Evolutionary conservation across 768 basidiomycete species (phyloP).

Genomic region (Xerocomellus dryophilus): DNA sequence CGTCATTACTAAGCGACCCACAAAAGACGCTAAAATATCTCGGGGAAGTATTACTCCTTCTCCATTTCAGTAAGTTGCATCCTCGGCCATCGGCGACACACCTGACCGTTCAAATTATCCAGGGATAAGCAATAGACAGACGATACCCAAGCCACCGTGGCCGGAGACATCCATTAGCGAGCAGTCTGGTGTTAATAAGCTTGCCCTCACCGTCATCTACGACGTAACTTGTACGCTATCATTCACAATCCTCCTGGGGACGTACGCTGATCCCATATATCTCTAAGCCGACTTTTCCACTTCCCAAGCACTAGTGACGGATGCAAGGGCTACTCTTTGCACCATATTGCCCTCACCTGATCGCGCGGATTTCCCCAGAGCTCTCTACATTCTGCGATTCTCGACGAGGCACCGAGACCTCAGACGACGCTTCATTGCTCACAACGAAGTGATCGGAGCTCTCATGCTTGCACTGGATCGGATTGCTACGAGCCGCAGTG

Average conservation of each 20-base stretch:
- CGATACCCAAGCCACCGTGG: background rate
- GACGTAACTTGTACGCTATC: background rate
- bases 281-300: background rate
- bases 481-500: too few species aligned
- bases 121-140: background rate
- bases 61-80: background rate
- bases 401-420: background rate
- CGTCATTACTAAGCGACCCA: background rate
- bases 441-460: background rate
- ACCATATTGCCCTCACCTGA: background rate
- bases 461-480: background rate
- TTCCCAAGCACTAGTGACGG: background rate
- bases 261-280: background rate
- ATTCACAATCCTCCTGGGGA: background rate
- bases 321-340: background rate
- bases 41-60: conserved; percentile 3
- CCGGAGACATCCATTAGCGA: background rate
- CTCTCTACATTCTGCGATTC: conserved; percentile 1
- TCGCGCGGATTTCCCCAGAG: background rate
- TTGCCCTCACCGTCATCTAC: conserved; percentile 1
- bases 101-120: background rate
- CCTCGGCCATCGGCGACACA: background rate
- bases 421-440: background rate
- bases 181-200: background rate
- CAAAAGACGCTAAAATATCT: background rate